These are phyloP conservation scores for Leptomonas pyrrhocoris DNA, from an alignment of 208 protist species.

Conservation along the genomic window DNA sequence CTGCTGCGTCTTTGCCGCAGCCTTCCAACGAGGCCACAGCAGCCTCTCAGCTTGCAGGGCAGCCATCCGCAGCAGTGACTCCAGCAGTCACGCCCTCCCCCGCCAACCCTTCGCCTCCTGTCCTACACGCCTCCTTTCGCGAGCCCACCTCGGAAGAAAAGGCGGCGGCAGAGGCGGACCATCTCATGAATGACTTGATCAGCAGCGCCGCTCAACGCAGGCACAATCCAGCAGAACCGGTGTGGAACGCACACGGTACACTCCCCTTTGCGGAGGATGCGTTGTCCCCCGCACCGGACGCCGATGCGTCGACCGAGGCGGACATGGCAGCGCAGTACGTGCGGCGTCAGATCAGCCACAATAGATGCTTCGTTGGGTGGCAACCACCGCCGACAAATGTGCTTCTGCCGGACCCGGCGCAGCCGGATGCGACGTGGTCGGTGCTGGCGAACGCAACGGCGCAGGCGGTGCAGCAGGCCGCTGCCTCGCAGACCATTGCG, in stretches of 20 bases:
- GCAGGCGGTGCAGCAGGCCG: slow-evolving; percentile 22
- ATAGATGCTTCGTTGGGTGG: slow-evolving; percentile 27
- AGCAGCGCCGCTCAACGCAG: neutral
- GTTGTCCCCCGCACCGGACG: neutral
- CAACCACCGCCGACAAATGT: slow-evolving; percentile 35
- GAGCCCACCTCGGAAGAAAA: slow-evolving; percentile 13
- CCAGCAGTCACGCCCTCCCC: neutral
- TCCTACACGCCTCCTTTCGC: slow-evolving; percentile 9
- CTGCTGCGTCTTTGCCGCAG: neutral
- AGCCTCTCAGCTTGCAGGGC: neutral
- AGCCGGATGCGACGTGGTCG: slow-evolving; percentile 10
- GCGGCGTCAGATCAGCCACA: neutral
- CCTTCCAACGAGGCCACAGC: neutral
- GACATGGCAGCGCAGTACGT: slow-evolving; percentile 12
- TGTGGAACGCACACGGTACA: neutral
- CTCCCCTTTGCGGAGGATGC: neutral
- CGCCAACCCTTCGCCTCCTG: neutral
- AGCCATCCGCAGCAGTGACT: neutral
- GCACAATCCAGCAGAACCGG: neutral
- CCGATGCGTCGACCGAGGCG: neutral
- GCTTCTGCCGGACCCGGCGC: slow-evolving; percentile 28
- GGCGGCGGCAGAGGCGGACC: slow-evolving; percentile 4
- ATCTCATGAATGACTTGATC: slow-evolving; percentile 19
- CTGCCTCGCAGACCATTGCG: neutral
- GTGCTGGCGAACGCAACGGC: slow-evolving; percentile 12